phyloP scores from a whole-genome alignment of 768 basidiomycete genomes.

The Leccinum ochraceum region DNA sequence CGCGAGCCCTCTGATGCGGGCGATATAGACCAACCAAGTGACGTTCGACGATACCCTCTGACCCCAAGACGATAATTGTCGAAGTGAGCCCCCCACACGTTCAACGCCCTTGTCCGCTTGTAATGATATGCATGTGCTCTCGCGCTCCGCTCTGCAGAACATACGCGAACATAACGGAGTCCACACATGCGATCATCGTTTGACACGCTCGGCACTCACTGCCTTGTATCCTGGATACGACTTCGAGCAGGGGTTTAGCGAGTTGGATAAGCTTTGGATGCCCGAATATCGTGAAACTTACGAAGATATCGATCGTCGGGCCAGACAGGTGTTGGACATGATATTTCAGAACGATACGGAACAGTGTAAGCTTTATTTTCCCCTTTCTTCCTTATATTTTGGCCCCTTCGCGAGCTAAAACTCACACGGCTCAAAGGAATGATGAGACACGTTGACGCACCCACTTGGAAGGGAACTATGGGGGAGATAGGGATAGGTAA shows the following conservation, averaged over 20 bases:
- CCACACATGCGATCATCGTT: constrained; percentile 73
- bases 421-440: neutral
- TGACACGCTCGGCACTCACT: constrained; percentile 48
- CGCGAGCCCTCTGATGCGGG: constrained; percentile 57
- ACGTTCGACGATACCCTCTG: constrained; percentile 44
- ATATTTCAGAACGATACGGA: constrained; percentile 48
- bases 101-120: neutral
- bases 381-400: neutral
- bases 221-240: constrained; percentile 40
- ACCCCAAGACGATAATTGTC: constrained; percentile 42
- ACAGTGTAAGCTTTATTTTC: constrained; percentile 41
- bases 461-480: too few relatives aligned
- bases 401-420: neutral
- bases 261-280: constrained; percentile 63
- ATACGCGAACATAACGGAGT: constrained; percentile 64
- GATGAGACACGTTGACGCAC: too few relatives aligned
- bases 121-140: neutral
- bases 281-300: constrained; percentile 23
- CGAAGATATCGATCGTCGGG: constrained; percentile 44
- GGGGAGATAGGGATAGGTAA: too few relatives aligned
- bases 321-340: constrained; percentile 50
- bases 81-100: constrained; percentile 45
- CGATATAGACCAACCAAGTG: constrained; percentile 54
- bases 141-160: constrained; percentile 41
- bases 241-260: constrained; percentile 59